Percentiles rank a stretch among this genome's conserved stretches.
These are phyloP conservation scores for Schizophyllum amplum DNA, from an alignment of 1,284 basidiomycete species.

Conservation along the genomic window DNA sequence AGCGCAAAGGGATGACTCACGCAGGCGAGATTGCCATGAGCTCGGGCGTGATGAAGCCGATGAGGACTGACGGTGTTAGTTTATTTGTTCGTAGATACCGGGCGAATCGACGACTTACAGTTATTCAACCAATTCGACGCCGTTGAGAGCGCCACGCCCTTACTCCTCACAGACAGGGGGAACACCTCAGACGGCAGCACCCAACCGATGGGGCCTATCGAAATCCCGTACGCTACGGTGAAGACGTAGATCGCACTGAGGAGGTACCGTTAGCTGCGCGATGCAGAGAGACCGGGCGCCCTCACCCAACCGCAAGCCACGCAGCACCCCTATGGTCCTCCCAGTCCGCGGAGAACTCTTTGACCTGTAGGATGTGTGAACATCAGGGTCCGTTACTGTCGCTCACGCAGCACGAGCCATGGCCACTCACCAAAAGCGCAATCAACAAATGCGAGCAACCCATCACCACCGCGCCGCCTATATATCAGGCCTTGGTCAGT, in stretches of 20 bases:
- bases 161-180: slow-evolving; percentile 77
- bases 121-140: slow-evolving; percentile 81
- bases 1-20: slow-evolving; percentile 28
- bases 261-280: not conserved
- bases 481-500: not conserved
- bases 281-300: slow-evolving; percentile 4
- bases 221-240: slow-evolving; percentile 76
- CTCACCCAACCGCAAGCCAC: slow-evolving; percentile 60
- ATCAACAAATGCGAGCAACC: slow-evolving; percentile 63
- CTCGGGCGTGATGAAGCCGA: slow-evolving; percentile 73
- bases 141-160: slow-evolving; percentile 79
- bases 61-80: slow-evolving; percentile 45
- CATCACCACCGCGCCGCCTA: slow-evolving; percentile 69
- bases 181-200: slow-evolving; percentile 79
- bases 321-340: slow-evolving; percentile 44
- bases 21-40: slow-evolving; percentile 56
- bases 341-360: slow-evolving; percentile 47
- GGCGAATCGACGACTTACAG: slow-evolving; percentile 35
- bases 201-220: slow-evolving; percentile 84
- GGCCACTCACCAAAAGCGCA: slow-evolving; percentile 45
- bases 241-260: slow-evolving; percentile 65
- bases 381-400: not conserved
- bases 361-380: slow-evolving; percentile 28
- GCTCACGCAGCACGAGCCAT: no score
- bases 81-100: slow-evolving; percentile 14